A percentile compares a stretch with the other conserved stretches of the same genome.
These are phyloP conservation scores for Polyporus arcularius DNA, from an alignment of 768 basidiomycete species.

Conservation along the genomic window DNA sequence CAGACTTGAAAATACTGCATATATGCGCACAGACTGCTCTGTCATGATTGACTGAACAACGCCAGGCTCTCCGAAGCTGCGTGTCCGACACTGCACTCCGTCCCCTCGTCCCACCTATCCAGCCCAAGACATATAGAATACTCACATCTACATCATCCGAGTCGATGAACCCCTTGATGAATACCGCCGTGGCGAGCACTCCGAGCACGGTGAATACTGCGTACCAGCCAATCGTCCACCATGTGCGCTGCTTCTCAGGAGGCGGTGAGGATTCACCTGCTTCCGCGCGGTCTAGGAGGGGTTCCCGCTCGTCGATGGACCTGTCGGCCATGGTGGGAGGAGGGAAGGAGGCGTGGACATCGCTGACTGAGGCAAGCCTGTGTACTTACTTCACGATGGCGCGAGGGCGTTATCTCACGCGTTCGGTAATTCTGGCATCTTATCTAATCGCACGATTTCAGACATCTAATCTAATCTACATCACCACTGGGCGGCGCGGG, in stretches of 20 bases:
- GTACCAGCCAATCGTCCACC: slow-evolving; percentile 35
- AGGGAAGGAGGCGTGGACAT: not conserved
- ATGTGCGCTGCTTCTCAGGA: slow-evolving; percentile 25
- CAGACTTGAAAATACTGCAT: no score
- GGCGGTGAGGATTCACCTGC: slow-evolving; percentile 12
- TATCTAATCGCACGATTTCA: no score
- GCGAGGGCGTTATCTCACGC: no score
- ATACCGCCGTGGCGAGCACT: slow-evolving; percentile 44
- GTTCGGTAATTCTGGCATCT: no score
- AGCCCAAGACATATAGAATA: not conserved
- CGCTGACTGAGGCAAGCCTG: slow-evolving; percentile 12
- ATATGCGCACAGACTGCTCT: no score
- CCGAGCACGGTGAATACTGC: slow-evolving; percentile 37
- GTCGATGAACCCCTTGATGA: slow-evolving; percentile 73
- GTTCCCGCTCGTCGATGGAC: slow-evolving; percentile 21
- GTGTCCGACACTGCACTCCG: no score
- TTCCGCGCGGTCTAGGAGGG: slow-evolving; percentile 18
- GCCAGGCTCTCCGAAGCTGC: no score
- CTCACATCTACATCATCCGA: slow-evolving; percentile 67
- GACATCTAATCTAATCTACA: no score
- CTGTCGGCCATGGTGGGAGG: not conserved
- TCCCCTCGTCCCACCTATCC: no score
- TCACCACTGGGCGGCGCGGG: no score
- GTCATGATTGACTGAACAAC: no score
- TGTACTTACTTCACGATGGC: no score